A percentile compares a stretch with the other conserved stretches of the same genome.
phyloP scores from a whole-genome alignment of 257 asterid genomes.

The Ajuga chamaepitys region DNA sequence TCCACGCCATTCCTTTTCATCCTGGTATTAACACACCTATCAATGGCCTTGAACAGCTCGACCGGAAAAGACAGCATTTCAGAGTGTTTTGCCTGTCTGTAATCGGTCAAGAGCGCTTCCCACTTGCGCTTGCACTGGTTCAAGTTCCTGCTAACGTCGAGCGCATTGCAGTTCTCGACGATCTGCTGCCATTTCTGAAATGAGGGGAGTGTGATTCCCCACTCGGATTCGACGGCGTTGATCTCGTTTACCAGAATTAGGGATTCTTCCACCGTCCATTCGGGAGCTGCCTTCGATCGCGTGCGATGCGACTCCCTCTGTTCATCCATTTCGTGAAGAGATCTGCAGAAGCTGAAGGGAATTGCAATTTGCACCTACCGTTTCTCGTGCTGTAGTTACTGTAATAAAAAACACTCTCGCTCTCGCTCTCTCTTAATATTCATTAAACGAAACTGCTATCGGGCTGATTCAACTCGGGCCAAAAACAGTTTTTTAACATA shows the following conservation, averaged over 20 bases:
- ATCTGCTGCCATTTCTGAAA: constrained; percentile 97
- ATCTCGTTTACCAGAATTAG: constrained; percentile 63
- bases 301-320: constrained; percentile 55
- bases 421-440: too few species aligned
- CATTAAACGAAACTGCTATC: too few species aligned
- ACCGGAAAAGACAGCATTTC: constrained; percentile 28
- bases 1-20: constrained; percentile 14
- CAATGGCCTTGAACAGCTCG: constrained; percentile 52
- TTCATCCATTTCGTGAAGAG: constrained; percentile 31
- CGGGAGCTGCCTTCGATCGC: constrained; percentile 81
- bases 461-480: too few species aligned
- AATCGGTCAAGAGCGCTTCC: constrained; percentile 46
- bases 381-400: too few species aligned
- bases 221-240: constrained; percentile 64
- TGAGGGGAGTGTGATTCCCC: constrained; percentile 64
- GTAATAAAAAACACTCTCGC: too few species aligned
- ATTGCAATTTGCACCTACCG: too few species aligned
- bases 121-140: constrained; percentile 81
- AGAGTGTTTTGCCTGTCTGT: constrained; percentile 30
- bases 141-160: constrained; percentile 56
- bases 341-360: too few species aligned
- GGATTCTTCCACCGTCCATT: constrained; percentile 68
- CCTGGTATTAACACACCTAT: constrained; percentile 26
- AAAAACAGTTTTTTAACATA: too few species aligned
- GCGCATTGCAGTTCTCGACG: constrained; percentile 69